Conservation (phyloP, 306 rosid genomes). For the Hippophae gyantsensis region DNA sequence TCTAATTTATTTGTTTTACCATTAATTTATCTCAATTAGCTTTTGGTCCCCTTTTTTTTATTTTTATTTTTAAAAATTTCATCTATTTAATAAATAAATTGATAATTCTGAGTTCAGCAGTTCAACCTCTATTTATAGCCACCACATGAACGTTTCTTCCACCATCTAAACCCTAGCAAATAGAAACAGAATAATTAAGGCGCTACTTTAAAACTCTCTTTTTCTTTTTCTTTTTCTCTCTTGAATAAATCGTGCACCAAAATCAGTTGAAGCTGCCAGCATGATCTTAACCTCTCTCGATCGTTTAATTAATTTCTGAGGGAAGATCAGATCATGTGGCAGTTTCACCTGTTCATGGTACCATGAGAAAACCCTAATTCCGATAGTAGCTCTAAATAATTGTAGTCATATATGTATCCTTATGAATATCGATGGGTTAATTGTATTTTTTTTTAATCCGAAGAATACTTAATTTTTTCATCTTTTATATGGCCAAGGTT, state of each 20-base stretch:
- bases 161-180: conserved; percentile 58
- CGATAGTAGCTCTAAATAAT: too few species aligned
- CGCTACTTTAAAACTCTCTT: neutral
- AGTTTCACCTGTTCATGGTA: conserved; percentile 90
- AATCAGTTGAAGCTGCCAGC: conserved; percentile 99
- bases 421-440: too few species aligned
- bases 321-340: conserved; percentile 97
- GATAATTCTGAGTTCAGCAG: neutral
- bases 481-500: neutral
- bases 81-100: neutral
- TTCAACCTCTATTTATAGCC: conserved; percentile 37
- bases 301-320: conserved; percentile 11
- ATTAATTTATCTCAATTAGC: conserved; percentile 21
- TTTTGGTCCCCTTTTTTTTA: conserved; percentile 13
- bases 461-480: conserved; percentile 1
- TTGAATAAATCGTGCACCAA: conserved; percentile 36
- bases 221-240: conserved; percentile 7
- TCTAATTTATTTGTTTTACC: conserved; percentile 19
- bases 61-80: conserved; percentile 27
- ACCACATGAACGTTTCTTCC: conserved; percentile 32
- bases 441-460: too few species aligned
- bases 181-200: neutral
- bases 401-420: too few species aligned
- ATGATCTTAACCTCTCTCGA: conserved; percentile 86
- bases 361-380: conserved; percentile 32